Evolutionary conservation across 2,329 filamentous ascomycete genomes (phyloP).

Genomic region (Blastomyces emzantsi): DNA sequence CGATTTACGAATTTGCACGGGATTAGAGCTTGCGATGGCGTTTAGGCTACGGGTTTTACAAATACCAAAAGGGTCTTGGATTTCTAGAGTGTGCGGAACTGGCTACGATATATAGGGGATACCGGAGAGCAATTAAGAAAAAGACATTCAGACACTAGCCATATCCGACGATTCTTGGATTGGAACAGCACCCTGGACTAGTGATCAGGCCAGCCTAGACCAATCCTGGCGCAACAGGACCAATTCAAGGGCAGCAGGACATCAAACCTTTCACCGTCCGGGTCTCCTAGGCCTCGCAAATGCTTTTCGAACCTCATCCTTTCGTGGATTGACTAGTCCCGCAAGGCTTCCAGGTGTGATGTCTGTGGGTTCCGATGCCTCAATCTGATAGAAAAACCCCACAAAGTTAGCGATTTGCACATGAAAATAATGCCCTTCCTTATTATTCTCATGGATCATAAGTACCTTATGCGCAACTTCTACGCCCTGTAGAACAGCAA

Average conservation of each 20-base stretch:
- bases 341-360: constrained; percentile 45
- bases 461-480: constrained; percentile 48
- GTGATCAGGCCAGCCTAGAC: background rate
- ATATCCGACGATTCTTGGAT: background rate
- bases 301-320: constrained; percentile 41
- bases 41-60: background rate
- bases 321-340: constrained; percentile 45
- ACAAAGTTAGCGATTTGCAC: constrained; percentile 14
- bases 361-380: constrained; percentile 52
- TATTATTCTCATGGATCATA: constrained; percentile 4
- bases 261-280: constrained; percentile 34
- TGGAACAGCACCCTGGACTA: background rate
- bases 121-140: background rate
- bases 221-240: background rate
- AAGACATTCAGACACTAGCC: background rate
- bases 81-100: background rate
- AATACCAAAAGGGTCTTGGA: background rate
- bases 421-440: background rate
- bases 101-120: constrained; percentile 1
- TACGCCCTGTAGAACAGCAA: constrained; percentile 49
- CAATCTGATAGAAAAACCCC: constrained; percentile 34
- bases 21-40: background rate
- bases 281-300: constrained; percentile 58
- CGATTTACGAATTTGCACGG: background rate
- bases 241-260: too few species aligned